These are phyloP conservation scores for Yamadazyma jaroonii DNA, from an alignment of 1,139 yeast genomes.

Conservation along the genomic window DNA sequence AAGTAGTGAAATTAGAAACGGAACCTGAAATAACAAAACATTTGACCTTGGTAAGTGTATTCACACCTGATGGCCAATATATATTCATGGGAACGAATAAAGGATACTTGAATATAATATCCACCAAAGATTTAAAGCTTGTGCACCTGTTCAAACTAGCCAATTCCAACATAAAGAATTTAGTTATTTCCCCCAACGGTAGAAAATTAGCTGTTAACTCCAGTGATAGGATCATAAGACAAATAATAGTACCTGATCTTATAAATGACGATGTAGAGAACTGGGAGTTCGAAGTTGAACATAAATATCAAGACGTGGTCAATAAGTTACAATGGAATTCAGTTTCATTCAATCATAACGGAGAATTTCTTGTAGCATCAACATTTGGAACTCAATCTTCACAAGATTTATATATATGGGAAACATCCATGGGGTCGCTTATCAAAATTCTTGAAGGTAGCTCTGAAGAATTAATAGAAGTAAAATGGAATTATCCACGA, in stretches of 20 bases:
- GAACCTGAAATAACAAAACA: conserved; percentile 20
- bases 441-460: conserved; percentile 91
- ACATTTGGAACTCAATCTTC: conserved; percentile 76
- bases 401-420: conserved; percentile 93
- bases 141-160: conserved; percentile 57
- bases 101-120: conserved; percentile 67
- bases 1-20: conserved; percentile 26
- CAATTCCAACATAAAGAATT: conserved; percentile 68
- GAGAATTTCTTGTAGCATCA: conserved; percentile 84
- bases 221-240: conserved; percentile 80
- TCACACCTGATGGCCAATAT: conserved; percentile 47
- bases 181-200: conserved; percentile 65
- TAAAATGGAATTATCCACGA: conserved; percentile 77
- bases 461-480: conserved; percentile 79
- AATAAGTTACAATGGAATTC: conserved; percentile 89
- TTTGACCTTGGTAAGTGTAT: conserved; percentile 32
- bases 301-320: conserved; percentile 87
- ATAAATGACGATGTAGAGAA: conserved; percentile 27
- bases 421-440: conserved; percentile 80
- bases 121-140: conserved; percentile 24
- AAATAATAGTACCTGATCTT: conserved; percentile 55
- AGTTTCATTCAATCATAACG: conserved; percentile 70
- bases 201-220: conserved; percentile 72
- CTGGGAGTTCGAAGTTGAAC: conserved; percentile 69
- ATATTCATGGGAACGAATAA: conserved; percentile 75